These are phyloP conservation scores for Chlamydomonas sphaeroides DNA, from an alignment of 139 green algal genomes.

Conservation along the genomic window DNA sequence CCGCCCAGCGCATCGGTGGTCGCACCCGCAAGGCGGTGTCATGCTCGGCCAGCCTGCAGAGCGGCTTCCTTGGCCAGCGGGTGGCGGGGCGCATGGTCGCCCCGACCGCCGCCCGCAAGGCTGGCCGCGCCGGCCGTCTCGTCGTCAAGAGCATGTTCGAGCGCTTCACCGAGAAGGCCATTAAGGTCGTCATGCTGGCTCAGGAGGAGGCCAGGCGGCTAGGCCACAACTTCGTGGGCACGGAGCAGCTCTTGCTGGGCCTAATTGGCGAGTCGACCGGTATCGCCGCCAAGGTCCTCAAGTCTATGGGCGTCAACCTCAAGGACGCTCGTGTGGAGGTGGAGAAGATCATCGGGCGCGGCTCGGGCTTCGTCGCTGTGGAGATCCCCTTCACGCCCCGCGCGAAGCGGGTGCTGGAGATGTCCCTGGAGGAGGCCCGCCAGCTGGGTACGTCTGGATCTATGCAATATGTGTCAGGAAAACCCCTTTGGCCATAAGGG, in stretches of 20 bases:
- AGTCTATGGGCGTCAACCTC: slow-evolving; percentile 98
- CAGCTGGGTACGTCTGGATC: slow-evolving; percentile 97
- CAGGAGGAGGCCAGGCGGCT: slow-evolving; percentile 96
- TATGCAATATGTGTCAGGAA: too few species aligned
- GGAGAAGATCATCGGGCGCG: slow-evolving; percentile 99
- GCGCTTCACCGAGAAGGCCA: slow-evolving; percentile 96
- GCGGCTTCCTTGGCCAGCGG: slow-evolving; percentile 38
- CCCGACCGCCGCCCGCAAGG: slow-evolving; percentile 13
- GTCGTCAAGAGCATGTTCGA: slow-evolving; percentile 89
- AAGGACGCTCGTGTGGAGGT: slow-evolving; percentile 96
- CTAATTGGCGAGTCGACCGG: slow-evolving; percentile 98
- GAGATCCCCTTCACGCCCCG: slow-evolving; percentile 99
- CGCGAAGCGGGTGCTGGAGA: slow-evolving; percentile 98
- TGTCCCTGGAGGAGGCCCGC: slow-evolving; percentile 97
- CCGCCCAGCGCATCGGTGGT: not conserved
- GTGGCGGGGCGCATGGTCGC: slow-evolving; percentile 12
- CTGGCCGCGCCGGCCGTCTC: slow-evolving; percentile 1
- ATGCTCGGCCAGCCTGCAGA: slow-evolving; percentile 3
- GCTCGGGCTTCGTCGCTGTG: slow-evolving; percentile 97
- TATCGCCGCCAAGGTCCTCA: slow-evolving; percentile 99
- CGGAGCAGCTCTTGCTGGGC: slow-evolving; percentile 98
- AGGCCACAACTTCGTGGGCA: slow-evolving; percentile 99
- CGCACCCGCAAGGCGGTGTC: slow-evolving; percentile 19
- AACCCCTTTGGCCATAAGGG: too few species aligned
- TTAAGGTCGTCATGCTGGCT: slow-evolving; percentile 97